Conservation (phyloP, 176 grass and related monocot species). For the Poa pratensis region DNA sequence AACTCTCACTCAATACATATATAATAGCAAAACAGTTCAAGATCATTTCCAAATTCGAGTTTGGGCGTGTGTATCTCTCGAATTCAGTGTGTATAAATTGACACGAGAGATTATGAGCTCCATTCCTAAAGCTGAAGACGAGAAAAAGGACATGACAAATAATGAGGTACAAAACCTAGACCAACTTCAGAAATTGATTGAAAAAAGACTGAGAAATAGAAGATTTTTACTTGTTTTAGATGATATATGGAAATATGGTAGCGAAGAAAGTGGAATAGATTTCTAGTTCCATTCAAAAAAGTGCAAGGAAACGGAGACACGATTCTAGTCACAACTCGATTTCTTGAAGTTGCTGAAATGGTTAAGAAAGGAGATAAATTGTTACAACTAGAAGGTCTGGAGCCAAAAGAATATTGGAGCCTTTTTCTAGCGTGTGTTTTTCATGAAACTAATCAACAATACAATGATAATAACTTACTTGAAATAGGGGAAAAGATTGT, state of each 20-base stretch:
- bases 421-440: background rate
- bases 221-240: constrained; percentile 31
- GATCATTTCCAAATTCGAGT: constrained; percentile 14
- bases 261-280: background rate
- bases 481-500: background rate
- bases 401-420: background rate
- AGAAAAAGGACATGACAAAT: background rate
- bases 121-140: background rate
- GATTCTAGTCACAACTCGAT: constrained; percentile 12
- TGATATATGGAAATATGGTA: constrained; percentile 30
- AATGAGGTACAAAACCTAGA: background rate
- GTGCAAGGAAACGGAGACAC: background rate
- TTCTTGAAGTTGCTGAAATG: constrained; percentile 4
- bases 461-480: background rate
- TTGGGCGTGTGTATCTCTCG: constrained; percentile 39
- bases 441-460: background rate
- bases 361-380: background rate
- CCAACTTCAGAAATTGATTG: constrained; percentile 10
- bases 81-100: constrained; percentile 29
- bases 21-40: background rate
- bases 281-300: background rate
- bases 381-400: background rate
- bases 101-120: background rate
- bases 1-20: constrained; percentile 44
- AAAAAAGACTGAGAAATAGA: background rate